Conservation (phyloP, 192 early-diverging fungal species). For the Diversispora eburnea region DNA sequence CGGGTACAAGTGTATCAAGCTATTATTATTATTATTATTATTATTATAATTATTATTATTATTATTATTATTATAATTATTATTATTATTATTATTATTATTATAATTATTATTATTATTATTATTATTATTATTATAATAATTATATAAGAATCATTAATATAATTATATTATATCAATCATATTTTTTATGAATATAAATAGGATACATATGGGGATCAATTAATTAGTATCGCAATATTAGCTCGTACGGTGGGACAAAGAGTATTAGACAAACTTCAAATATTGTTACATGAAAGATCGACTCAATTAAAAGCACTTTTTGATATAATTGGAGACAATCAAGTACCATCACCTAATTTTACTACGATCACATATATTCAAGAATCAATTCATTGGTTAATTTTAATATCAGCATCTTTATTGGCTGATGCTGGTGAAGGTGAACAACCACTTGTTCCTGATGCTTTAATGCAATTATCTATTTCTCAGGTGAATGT, state of each 20-base stretch:
- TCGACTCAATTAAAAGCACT: constrained; percentile 44
- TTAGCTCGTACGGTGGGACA: constrained; percentile 58
- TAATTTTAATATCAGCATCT: constrained; percentile 62
- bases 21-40: constrained; percentile 31
- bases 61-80: too few relatives aligned
- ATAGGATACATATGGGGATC: constrained; percentile 69
- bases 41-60: too few relatives aligned
- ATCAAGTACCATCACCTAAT: background rate
- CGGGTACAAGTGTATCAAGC: constrained; percentile 89
- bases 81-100: too few relatives aligned
- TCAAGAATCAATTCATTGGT: constrained; percentile 72
- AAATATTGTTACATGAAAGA: constrained; percentile 50
- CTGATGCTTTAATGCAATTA: constrained; percentile 55
- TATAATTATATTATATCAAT: too few relatives aligned
- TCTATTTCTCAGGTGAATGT: constrained; percentile 43
- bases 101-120: too few relatives aligned
- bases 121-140: too few relatives aligned
- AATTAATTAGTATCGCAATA: constrained; percentile 59
- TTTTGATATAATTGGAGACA: constrained; percentile 36
- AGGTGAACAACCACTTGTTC: constrained; percentile 70
- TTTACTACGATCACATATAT: constrained; percentile 31
- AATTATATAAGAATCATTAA: too few relatives aligned
- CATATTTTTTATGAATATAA: too few relatives aligned
- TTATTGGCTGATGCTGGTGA: constrained; percentile 63
- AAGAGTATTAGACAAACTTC: constrained; percentile 48